Conservation (phyloP, 164 flowering plant species). For the Umbilicus rupestris region DNA sequence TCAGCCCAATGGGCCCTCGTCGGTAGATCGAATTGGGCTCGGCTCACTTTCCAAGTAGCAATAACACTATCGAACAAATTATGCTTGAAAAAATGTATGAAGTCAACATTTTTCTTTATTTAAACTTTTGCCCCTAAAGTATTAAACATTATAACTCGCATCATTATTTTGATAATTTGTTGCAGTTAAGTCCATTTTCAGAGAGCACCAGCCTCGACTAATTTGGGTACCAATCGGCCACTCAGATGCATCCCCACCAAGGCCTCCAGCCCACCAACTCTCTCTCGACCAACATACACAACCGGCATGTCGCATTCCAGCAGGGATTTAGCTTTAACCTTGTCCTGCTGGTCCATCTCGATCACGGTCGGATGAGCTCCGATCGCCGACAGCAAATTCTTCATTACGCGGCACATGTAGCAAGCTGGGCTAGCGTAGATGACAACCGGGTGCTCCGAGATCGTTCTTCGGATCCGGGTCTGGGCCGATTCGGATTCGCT, state of each 20-base stretch:
- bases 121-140: too few species aligned
- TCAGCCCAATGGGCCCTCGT: too few species aligned
- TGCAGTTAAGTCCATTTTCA: constrained; percentile 7
- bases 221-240: constrained; percentile 54
- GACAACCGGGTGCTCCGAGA: background rate
- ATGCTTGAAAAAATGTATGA: too few species aligned
- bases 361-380: constrained; percentile 88
- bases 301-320: constrained; percentile 34
- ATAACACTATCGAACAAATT: too few species aligned
- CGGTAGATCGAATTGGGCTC: too few species aligned
- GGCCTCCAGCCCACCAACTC: constrained; percentile 66
- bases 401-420: constrained; percentile 96
- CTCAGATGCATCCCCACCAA: constrained; percentile 64
- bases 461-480: background rate
- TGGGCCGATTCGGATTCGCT: background rate
- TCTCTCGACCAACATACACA: constrained; percentile 61
- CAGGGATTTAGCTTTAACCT: constrained; percentile 50
- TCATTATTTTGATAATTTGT: background rate
- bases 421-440: constrained; percentile 29
- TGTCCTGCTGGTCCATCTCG: constrained; percentile 55
- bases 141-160: background rate
- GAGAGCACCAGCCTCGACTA: constrained; percentile 54
- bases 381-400: constrained; percentile 42
- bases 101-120: too few species aligned
- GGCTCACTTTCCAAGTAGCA: too few species aligned